Evolutionary conservation across 2,329 filamentous ascomycete species (phyloP), one percentile per base, ranked within the genome.

Genomic region (Fusarium sp.): DNA sequence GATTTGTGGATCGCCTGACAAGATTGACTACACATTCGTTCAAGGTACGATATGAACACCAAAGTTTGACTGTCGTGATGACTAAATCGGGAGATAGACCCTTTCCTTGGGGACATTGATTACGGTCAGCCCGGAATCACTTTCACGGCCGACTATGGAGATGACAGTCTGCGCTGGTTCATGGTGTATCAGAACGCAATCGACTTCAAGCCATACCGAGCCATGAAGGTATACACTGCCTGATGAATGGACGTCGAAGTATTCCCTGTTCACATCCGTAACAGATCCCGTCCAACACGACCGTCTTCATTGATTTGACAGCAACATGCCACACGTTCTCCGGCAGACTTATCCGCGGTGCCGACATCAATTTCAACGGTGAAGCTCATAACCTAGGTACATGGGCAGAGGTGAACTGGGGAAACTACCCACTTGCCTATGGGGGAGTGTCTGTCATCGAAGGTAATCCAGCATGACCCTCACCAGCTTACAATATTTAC

Each of bases 391-490:
- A 70, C 41, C 45, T 72, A 13, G 69, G 69, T 8, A 72, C 69
- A n/a, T 72, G 69, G 69, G 37, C 48, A 9, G 57, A 72, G 46
- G 13, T 72, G 13, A 72, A 60, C 37, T 72, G 69, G 69, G 56
- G 39, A 13, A 49, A 45, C 23, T 72, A 72, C 30, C 69, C 69
- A 8, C 6, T n/a, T 7, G 48, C 34, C 7, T 70, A 67, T 12
- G 69, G 66, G 3, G 69, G 65, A 7, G 59, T 72, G 4, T 72
- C 69, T 31, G 69, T 72, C 13, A 72, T 72, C 23, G 69, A 72
- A 62, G 69, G 69, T 65, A 14, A 30, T 23, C 21, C 13, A 6
- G 6, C 31, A 30, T 5, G 3, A 4, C 23, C 4, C 11, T 48
- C 19, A 16, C 28, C 28, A 13, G 26, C 26, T 7, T n/a, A 37